phyloP scores from a whole-genome alignment of 2,329 filamentous ascomycete genomes.

The Lachnellula willkommii region DNA sequence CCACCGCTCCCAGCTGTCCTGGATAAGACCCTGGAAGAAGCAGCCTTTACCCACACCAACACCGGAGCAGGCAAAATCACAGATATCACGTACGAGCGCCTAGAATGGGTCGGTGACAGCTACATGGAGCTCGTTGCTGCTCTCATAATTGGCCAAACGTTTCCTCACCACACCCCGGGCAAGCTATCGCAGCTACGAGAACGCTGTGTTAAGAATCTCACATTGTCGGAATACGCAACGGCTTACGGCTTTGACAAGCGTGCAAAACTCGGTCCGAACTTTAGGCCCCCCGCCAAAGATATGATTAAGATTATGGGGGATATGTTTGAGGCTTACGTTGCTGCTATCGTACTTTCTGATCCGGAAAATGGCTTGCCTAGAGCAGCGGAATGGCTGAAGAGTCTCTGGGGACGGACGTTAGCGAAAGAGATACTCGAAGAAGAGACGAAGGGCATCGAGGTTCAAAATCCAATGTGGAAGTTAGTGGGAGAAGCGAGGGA shows the following conservation, averaged over 20 bases:
- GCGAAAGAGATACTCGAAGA: conserved; percentile 45
- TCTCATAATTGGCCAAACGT: conserved; percentile 68
- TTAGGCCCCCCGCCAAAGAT: conserved; percentile 42
- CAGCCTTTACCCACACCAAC: conserved; percentile 59
- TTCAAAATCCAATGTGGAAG: conserved; percentile 28
- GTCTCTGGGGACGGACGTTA: conserved; percentile 67
- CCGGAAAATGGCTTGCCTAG: conserved; percentile 54
- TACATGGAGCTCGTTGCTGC: conserved; percentile 75
- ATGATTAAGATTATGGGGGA: conserved; percentile 74
- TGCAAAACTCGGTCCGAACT: conserved; percentile 51
- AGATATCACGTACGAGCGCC: conserved; percentile 62
- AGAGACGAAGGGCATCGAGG: conserved; percentile 25
- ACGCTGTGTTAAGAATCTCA: conserved; percentile 73
- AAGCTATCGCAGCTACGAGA: conserved; percentile 73
- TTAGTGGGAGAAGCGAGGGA: conserved; percentile 16
- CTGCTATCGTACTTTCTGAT: conserved; percentile 67
- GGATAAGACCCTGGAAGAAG: conserved; percentile 53
- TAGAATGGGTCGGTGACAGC: conserved; percentile 87
- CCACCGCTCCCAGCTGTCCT: conserved; percentile 58
- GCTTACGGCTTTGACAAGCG: conserved; percentile 66
- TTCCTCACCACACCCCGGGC: conserved; percentile 59
- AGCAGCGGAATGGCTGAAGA: conserved; percentile 65
- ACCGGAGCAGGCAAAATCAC: conserved; percentile 13
- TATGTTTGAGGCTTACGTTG: conserved; percentile 87
- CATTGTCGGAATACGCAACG: conserved; percentile 62